Conservation (phyloP, 164 flowering plant species). For the Protea cynaroides region DNA sequence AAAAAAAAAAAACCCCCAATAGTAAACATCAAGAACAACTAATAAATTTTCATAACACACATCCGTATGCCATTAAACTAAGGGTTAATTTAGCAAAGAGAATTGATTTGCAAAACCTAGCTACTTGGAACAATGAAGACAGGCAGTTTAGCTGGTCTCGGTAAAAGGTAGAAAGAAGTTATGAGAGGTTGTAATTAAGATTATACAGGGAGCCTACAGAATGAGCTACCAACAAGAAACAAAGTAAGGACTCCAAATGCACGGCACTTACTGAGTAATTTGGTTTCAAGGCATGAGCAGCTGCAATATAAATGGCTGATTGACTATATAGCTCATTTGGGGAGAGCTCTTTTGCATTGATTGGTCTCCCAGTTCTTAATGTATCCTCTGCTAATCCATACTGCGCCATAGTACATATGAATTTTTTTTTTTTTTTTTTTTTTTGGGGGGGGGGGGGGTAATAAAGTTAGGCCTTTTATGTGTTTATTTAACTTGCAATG, state of each 20-base stretch:
- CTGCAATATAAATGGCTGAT: constrained; percentile 94
- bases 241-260: neutral
- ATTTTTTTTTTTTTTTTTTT: too few relatives aligned
- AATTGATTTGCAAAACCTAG: too few relatives aligned
- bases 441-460: too few relatives aligned
- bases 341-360: constrained; percentile 54
- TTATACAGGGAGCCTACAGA: neutral
- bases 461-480: neutral
- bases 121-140: too few relatives aligned
- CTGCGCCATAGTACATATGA: constrained; percentile 32
- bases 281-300: constrained; percentile 97
- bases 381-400: constrained; percentile 99
- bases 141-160: neutral
- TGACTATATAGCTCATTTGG: constrained; percentile 85
- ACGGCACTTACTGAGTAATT: constrained; percentile 67
- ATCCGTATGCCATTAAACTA: too few relatives aligned
- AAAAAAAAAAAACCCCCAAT: neutral
- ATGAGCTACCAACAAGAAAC: neutral
- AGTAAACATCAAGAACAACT: neutral
- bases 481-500: neutral
- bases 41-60: too few relatives aligned
- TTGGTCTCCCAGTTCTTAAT: constrained; percentile 70
- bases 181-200: neutral
- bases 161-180: neutral
- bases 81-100: too few relatives aligned